These are phyloP conservation scores for Ramichloridium luteum DNA, from an alignment of 2,329 filamentous ascomycete species.

Conservation along the genomic window DNA sequence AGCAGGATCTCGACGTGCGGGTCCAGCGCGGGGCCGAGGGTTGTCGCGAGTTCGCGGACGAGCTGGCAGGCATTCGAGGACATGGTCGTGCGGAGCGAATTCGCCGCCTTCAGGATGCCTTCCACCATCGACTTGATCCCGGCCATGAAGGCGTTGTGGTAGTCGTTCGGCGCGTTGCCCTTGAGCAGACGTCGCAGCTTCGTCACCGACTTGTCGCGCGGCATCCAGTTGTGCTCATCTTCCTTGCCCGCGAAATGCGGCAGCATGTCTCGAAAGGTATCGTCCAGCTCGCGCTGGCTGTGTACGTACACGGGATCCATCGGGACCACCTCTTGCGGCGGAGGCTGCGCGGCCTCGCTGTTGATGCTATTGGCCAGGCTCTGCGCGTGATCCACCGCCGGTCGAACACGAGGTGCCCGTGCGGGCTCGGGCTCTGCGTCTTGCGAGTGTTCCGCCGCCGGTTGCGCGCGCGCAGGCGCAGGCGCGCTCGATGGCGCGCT, in stretches of 20 bases:
- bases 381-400: constrained; percentile 31
- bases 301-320: constrained; percentile 77
- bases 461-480: background rate
- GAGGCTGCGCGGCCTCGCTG: constrained; percentile 40
- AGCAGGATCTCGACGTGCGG: constrained; percentile 81
- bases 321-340: constrained; percentile 52
- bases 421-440: constrained; percentile 22
- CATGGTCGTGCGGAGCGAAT: constrained; percentile 76
- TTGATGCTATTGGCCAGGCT: constrained; percentile 33
- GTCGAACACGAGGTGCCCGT: constrained; percentile 32
- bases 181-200: constrained; percentile 68
- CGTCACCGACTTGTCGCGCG: constrained; percentile 66
- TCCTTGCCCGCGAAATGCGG: constrained; percentile 76
- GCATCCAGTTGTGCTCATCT: constrained; percentile 81
- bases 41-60: constrained; percentile 71
- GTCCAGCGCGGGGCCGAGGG: constrained; percentile 67
- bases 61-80: constrained; percentile 75
- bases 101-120: constrained; percentile 75
- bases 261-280: constrained; percentile 71
- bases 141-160: constrained; percentile 54
- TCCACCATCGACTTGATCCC: constrained; percentile 66
- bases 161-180: constrained; percentile 73
- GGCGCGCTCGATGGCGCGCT: constrained; percentile 34
- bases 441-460: background rate
- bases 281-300: constrained; percentile 76